phyloP scores from a whole-genome alignment of 768 basidiomycete species.

The Tylopilus intermedius region DNA sequence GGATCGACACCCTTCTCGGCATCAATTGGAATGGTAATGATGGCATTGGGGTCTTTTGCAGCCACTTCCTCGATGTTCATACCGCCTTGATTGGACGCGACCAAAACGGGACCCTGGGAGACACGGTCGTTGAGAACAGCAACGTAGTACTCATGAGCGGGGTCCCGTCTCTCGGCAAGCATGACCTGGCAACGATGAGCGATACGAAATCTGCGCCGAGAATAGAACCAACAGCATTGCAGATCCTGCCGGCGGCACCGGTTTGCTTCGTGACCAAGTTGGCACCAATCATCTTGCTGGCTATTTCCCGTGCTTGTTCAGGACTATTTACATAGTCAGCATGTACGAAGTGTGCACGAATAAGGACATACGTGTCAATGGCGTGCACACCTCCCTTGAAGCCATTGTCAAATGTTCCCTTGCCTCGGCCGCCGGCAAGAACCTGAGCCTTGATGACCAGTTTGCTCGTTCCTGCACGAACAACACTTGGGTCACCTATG shows the following conservation, averaged over 20 bases:
- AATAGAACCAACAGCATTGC: conserved; percentile 74
- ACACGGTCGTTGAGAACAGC: conserved; percentile 94
- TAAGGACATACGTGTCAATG: conserved; percentile 63
- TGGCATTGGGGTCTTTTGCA: conserved; percentile 87
- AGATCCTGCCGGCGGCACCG: conserved; percentile 83
- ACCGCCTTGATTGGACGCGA: conserved; percentile 90
- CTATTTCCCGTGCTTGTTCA: conserved; percentile 81
- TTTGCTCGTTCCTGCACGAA: conserved; percentile 54
- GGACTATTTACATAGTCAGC: conserved; percentile 47
- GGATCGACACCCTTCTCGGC: conserved; percentile 77
- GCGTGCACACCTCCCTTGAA: conserved; percentile 97
- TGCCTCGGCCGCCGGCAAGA: conserved; percentile 95
- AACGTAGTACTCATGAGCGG: conserved; percentile 96
- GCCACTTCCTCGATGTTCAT: conserved; percentile 99
- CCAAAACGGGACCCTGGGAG: conserved; percentile 84
- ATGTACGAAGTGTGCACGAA: neutral
- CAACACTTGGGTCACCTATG: neutral
- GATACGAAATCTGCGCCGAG: neutral
- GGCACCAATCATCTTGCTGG: conserved; percentile 88
- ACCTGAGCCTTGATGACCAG: conserved; percentile 99
- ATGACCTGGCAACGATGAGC: conserved; percentile 65
- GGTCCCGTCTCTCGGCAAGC: conserved; percentile 92
- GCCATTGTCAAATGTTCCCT: conserved; percentile 94
- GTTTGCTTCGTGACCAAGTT: conserved; percentile 99
- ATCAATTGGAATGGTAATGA: conserved; percentile 91